These are phyloP conservation scores for Microcyclospora pomicola DNA, from an alignment of 2,329 filamentous ascomycete genomes.

Conservation along the genomic window DNA sequence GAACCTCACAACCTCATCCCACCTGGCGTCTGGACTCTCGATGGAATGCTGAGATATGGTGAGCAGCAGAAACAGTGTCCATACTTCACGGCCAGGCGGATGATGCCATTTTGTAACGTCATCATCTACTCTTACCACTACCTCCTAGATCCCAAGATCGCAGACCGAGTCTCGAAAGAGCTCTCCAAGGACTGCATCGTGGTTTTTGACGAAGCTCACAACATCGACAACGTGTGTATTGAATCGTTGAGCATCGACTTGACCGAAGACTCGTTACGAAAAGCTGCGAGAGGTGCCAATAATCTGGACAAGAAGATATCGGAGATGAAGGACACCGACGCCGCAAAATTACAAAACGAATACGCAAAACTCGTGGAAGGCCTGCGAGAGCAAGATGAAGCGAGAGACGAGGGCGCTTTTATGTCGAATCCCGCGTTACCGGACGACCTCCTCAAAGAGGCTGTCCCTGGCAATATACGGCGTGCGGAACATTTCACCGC, in stretches of 20 bases:
- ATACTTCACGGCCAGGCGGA: conserved; percentile 87
- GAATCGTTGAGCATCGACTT: conserved; percentile 94
- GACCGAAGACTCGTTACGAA: conserved; percentile 84
- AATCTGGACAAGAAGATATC: conserved; percentile 83
- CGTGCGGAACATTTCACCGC: conserved; percentile 91
- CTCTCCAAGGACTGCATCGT: conserved; percentile 97
- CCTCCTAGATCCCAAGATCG: conserved; percentile 92
- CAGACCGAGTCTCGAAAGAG: conserved; percentile 85
- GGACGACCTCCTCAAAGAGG: conserved; percentile 87
- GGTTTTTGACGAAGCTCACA: conserved; percentile 97
- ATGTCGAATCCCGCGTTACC: conserved; percentile 94
- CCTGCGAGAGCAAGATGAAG: conserved; percentile 73
- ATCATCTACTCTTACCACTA: conserved; percentile 99
- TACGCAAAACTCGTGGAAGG: conserved; percentile 93
- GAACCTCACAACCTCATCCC: conserved; percentile 92
- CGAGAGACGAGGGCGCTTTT: conserved; percentile 83
- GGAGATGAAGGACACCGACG: conserved; percentile 92
- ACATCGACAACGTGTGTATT: conserved; percentile 99
- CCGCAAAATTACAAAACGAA: conserved; percentile 85
- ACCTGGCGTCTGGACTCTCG: conserved; percentile 89
- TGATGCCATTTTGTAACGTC: conserved; percentile 99
- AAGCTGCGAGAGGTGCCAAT: conserved; percentile 76
- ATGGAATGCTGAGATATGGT: conserved; percentile 75
- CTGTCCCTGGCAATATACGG: conserved; percentile 89
- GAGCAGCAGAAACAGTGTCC: conserved; percentile 95